Conservation (phyloP, 2,329 filamentous ascomycete species). For the Fusarium transvaalense region DNA sequence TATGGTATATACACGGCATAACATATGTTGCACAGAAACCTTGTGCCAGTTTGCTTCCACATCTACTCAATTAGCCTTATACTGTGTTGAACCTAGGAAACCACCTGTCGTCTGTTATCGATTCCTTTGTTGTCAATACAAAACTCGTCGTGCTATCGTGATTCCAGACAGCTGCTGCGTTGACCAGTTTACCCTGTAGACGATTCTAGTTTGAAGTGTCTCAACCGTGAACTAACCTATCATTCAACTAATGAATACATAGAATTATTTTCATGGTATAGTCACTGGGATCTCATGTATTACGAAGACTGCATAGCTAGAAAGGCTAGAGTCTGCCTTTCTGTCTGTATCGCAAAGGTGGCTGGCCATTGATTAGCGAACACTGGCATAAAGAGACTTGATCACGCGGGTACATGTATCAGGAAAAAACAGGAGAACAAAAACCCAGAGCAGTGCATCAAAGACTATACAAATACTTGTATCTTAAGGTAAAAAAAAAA, state of each 20-base stretch:
- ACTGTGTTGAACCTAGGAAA: background rate
- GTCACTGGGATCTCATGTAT: background rate
- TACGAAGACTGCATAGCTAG: background rate
- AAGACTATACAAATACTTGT: background rate
- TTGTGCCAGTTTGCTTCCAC: too few species aligned
- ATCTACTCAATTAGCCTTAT: too few species aligned
- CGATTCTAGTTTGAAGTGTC: too few species aligned
- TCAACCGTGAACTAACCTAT: background rate
- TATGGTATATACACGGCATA: accelerated
- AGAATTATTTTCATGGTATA: too few species aligned
- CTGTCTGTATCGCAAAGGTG: background rate
- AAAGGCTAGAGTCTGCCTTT: background rate
- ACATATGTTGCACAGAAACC: accelerated
- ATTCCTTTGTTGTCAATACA: background rate
- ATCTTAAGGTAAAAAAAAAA: background rate
- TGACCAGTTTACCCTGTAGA: background rate
- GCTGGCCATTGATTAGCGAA: background rate
- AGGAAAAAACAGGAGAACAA: background rate
- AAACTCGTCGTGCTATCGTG: background rate
- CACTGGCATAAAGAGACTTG: background rate
- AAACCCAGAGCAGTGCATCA: background rate
- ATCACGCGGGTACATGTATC: background rate
- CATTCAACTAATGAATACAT: background rate
- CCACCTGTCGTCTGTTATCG: background rate
- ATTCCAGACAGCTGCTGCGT: background rate